Conservation (phyloP, 352 stramenopile genomes). For the Globisporangium cylindrosporum region DNA sequence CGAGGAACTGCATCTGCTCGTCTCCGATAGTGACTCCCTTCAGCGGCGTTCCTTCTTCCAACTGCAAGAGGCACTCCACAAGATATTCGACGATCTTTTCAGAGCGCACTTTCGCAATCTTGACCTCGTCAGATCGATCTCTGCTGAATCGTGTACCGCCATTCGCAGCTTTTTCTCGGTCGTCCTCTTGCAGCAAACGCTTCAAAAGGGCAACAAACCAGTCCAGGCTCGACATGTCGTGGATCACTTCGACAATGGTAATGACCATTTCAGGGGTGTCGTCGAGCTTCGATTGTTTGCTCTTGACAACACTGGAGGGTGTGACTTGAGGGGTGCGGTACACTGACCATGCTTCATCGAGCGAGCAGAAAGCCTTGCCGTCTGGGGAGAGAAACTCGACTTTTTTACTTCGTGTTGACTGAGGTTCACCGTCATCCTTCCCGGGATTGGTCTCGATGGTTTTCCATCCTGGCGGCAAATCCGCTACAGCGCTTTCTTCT, state of each 20-base stretch:
- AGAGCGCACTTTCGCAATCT: constrained; percentile 46
- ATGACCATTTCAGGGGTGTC: constrained; percentile 53
- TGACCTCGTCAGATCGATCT: constrained; percentile 46
- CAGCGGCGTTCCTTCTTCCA: constrained; percentile 70
- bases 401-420: neutral
- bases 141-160: constrained; percentile 24
- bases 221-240: constrained; percentile 60
- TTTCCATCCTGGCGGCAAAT: constrained; percentile 56
- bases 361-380: constrained; percentile 38
- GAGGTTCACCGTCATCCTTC: constrained; percentile 1
- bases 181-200: constrained; percentile 42
- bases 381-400: constrained; percentile 58
- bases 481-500: constrained; percentile 21
- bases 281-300: constrained; percentile 57
- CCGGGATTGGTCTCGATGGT: constrained; percentile 14
- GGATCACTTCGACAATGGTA: constrained; percentile 78
- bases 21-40: constrained; percentile 53
- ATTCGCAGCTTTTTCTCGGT: constrained; percentile 17
- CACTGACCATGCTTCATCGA: constrained; percentile 60
- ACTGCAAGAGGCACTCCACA: constrained; percentile 56
- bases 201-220: constrained; percentile 77
- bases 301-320: constrained; percentile 65
- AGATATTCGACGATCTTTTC: constrained; percentile 67
- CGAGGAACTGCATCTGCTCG: constrained; percentile 57
- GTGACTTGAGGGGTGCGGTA: constrained; percentile 53